phyloP scores from a whole-genome alignment of 2,329 filamentous ascomycete genomes.

The Fusarium nanum region DNA sequence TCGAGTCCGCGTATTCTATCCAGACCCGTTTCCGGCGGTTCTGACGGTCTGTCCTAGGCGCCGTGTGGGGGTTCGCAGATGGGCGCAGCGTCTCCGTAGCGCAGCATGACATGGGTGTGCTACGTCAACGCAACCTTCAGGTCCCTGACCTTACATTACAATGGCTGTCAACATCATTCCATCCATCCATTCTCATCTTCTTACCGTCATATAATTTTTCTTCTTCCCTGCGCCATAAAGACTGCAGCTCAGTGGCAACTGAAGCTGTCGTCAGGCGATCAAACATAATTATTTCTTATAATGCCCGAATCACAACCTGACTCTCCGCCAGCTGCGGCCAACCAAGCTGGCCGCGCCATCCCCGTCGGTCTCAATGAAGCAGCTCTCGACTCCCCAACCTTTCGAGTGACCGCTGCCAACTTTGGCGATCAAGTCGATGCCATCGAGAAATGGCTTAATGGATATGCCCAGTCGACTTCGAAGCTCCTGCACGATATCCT shows the following conservation, averaged over 20 bases:
- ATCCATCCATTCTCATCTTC: conserved; percentile 31
- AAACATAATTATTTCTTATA: conserved; percentile 27
- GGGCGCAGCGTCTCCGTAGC: not conserved
- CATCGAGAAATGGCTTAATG: conserved; percentile 90
- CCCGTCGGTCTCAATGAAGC: conserved; percentile 94
- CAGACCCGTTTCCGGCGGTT: conserved; percentile 22
- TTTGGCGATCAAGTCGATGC: conserved; percentile 92
- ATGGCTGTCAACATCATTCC: conserved; percentile 40
- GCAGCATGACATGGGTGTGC: conserved; percentile 23
- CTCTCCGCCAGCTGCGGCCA: conserved; percentile 39
- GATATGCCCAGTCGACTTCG: conserved; percentile 64
- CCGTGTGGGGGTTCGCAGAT: conserved; percentile 20
- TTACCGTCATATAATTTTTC: conserved; percentile 30
- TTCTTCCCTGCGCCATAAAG: conserved; percentile 30
- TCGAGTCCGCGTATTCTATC: conserved; percentile 17
- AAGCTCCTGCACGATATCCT: conserved; percentile 72
- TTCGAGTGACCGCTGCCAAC: conserved; percentile 86
- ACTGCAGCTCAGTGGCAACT: conserved; percentile 43
- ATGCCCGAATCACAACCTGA: conserved; percentile 37
- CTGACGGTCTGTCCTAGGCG: conserved; percentile 13
- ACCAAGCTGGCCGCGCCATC: conserved; percentile 51
- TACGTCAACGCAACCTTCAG: conserved; percentile 26
- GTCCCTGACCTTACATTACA: conserved; percentile 4
- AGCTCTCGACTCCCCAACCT: conserved; percentile 94
- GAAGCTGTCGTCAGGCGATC: conserved; percentile 44